Conservation (phyloP, 164 flowering plant species). For the Litsea cubeba region DNA sequence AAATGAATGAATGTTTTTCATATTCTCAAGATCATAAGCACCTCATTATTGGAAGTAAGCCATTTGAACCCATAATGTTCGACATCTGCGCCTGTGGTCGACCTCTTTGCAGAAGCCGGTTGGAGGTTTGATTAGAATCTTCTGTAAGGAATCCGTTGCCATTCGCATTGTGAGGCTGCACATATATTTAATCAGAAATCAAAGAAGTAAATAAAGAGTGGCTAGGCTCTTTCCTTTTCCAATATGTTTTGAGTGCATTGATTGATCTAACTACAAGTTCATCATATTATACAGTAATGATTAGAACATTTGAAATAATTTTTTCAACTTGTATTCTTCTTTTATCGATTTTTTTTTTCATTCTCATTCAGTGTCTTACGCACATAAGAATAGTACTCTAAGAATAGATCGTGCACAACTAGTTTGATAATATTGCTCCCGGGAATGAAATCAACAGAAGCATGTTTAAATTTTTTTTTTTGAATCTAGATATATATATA, state of each 20-base stretch:
- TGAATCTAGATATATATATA: too few species aligned
- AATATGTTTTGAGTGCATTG: neutral
- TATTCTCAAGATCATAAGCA: constrained; percentile 8
- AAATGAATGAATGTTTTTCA: neutral
- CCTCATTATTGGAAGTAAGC: constrained; percentile 35
- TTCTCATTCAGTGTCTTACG: too few species aligned
- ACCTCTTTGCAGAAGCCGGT: constrained; percentile 36
- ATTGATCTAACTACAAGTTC: neutral
- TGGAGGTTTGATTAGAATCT: constrained; percentile 20
- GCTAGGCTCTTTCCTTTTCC: neutral
- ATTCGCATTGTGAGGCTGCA: constrained; percentile 15
- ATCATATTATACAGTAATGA: too few species aligned
- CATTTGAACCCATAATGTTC: constrained; percentile 37
- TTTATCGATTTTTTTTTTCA: too few species aligned
- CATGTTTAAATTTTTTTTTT: too few species aligned
- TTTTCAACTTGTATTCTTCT: too few species aligned
- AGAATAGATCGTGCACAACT: too few species aligned
- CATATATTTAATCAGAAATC: constrained; percentile 13
- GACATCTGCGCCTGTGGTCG: constrained; percentile 31
- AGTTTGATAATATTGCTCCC: too few species aligned
- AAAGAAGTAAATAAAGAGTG: neutral
- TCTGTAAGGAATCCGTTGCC: constrained; percentile 11
- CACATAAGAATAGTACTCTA: too few species aligned
- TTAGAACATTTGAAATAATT: too few species aligned
- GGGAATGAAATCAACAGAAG: too few species aligned